A percentile compares a stretch with the other conserved stretches of the same genome.
Evolutionary conservation across 2,329 filamentous ascomycete species (phyloP).

Genomic region (Xylaria multiplex): DNA sequence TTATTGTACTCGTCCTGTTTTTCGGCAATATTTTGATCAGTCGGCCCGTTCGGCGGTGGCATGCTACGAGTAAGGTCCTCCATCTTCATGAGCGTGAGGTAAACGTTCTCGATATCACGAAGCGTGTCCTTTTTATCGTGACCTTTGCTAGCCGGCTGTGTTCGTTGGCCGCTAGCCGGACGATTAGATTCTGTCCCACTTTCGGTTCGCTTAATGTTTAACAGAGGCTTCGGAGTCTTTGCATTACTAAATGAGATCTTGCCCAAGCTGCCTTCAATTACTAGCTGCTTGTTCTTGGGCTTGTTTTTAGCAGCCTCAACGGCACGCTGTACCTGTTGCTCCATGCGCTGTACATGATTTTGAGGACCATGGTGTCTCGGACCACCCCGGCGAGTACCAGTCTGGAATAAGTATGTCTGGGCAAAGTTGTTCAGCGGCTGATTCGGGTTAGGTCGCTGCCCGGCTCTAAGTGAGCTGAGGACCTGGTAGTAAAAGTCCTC

Average conservation of each 20-base stretch:
- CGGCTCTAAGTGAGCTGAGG: constrained; percentile 90
- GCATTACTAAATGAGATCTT: constrained; percentile 99
- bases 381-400: constrained; percentile 81
- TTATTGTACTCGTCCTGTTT: constrained; percentile 83
- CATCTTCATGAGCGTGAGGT: constrained; percentile 87
- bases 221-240: constrained; percentile 92
- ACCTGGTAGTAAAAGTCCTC: constrained; percentile 99
- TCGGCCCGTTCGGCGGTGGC: constrained; percentile 71
- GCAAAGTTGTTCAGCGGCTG: constrained; percentile 96
- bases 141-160: constrained; percentile 53
- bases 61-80: constrained; percentile 90
- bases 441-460: constrained; percentile 87
- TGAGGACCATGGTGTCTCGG: constrained; percentile 84
- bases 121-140: constrained; percentile 84
- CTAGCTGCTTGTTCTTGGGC: constrained; percentile 96
- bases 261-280: constrained; percentile 93
- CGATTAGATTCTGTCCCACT: constrained; percentile 68
- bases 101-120: constrained; percentile 88
- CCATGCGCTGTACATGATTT: constrained; percentile 98
- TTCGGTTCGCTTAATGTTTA: constrained; percentile 93
- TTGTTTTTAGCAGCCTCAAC: constrained; percentile 97
- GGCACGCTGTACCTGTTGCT: constrained; percentile 96
- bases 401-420: constrained; percentile 97
- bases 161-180: constrained; percentile 58
- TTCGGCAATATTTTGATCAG: constrained; percentile 75